Percentiles rank a stretch among this genome's conserved stretches.
phyloP scores from a whole-genome alignment of 1,284 basidiomycete genomes.

The Rhodotorula sp. region DNA sequence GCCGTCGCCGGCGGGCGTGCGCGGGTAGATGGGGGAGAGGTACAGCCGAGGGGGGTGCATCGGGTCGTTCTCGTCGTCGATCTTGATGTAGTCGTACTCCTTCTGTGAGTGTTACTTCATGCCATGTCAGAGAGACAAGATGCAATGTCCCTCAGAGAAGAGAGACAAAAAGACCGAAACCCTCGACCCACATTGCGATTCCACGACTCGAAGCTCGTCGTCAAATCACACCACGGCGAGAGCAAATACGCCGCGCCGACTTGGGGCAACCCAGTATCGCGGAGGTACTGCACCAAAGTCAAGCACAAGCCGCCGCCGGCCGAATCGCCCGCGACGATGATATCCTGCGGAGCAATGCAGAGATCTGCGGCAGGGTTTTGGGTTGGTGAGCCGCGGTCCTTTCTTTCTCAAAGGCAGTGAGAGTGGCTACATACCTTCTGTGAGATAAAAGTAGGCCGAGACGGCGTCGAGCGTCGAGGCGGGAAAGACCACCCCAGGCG shows the following conservation, averaged over 20 bases:
- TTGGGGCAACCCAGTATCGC: conserved; percentile 43
- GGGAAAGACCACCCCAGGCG: conserved; percentile 44
- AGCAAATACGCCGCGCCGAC: conserved; percentile 31
- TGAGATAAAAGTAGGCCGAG: conserved; percentile 47
- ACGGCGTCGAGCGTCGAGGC: conserved; percentile 52
- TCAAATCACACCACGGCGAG: conserved; percentile 42
- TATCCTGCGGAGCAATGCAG: conserved; percentile 30
- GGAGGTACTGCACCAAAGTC: conserved; percentile 48
- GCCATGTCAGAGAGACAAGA: not conserved
- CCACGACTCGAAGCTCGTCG: conserved; percentile 27
- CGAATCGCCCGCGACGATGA: conserved; percentile 48
- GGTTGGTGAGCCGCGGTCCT: not conserved
- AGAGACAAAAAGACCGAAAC: not conserved
- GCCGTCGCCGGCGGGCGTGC: not conserved
- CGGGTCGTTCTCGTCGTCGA: conserved; percentile 4
- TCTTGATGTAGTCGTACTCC: conserved; percentile 14
- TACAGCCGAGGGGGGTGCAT: conserved; percentile 5
- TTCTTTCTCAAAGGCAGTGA: not conserved
- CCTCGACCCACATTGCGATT: conserved; percentile 13
- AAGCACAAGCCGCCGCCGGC: conserved; percentile 50
- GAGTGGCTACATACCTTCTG: conserved; percentile 9
- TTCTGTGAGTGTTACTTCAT: not conserved
- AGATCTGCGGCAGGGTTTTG: conserved; percentile 7
- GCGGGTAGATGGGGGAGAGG: not conserved
- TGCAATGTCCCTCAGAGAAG: rapidly evolving